Evolutionary conservation across 805 yeast genomes (phyloP), one percentile per base, ranked within the genome.

Genomic region (Wickerhamomyces subpelliculosus): DNA sequence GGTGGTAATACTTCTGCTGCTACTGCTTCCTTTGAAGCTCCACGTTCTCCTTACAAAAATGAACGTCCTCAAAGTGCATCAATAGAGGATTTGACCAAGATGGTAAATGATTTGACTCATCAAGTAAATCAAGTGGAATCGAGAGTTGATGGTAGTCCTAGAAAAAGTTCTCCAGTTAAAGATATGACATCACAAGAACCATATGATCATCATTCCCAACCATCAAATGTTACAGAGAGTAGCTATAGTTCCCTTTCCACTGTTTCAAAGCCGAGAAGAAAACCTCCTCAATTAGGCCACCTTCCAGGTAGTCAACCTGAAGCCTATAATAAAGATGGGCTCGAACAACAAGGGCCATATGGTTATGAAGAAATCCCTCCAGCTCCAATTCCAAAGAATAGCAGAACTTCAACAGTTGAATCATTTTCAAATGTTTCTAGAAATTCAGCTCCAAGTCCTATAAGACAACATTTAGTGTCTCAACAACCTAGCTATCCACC

Each of bases 71-170:
- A 39, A 14, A 35, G 24, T 31, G 46, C 37, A 1, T 45, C 55
- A 0, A 49, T 61, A 20, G 62, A 60, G 22, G 62, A 55, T 27
- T 37, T 68, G 33, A 51, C 51, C 5, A 50, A 54, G 13, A 60
- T 64, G 63, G 64, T 64, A 19, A 66, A 63, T 34, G 48, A 60
- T n/a, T 37, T 53, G 39, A 36, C 52, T 13, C 46, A 63, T 1
- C 52, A 52, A 32, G 55, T 55, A 19, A 43, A 46, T 26, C 35
- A 49, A 8, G 55, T 51, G 12, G 52, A 46, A 34, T 37, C 28
- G 10, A 52, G 49, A 21, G 16, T 54, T 8, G 52, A 47, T 11
- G 18, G 22, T 22, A 35, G 35, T 20, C 37, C 42, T 16, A 3
- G 12, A 8, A 5, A 12, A 7, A 16, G 8, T 16, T 5, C 9